These are phyloP conservation scores for Candida anglica DNA, from an alignment of 805 yeast genomes.

Conservation along the genomic window DNA sequence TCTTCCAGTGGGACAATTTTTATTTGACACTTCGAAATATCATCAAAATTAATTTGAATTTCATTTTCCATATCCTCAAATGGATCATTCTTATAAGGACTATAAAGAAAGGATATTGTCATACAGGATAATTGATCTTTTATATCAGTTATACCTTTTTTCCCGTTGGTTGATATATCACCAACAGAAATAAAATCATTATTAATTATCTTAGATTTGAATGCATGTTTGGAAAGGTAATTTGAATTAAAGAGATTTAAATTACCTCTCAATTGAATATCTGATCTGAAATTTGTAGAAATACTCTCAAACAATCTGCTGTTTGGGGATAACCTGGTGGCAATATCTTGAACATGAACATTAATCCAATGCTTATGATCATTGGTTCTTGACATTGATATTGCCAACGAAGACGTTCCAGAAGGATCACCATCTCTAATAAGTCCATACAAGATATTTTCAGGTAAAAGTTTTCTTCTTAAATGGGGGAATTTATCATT, in stretches of 20 bases:
- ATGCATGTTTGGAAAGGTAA: slow-evolving; percentile 9
- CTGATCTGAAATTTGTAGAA: slow-evolving; percentile 6
- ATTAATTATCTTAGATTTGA: slow-evolving; percentile 15
- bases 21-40: slow-evolving; percentile 15
- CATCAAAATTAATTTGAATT: slow-evolving; percentile 25
- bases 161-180: not conserved
- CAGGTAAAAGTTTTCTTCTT: slow-evolving; percentile 20
- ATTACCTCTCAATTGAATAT: slow-evolving; percentile 5
- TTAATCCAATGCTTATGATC: slow-evolving; percentile 30
- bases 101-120: slow-evolving; percentile 32
- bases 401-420: slow-evolving; percentile 15
- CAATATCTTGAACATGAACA: slow-evolving; percentile 41
- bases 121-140: slow-evolving; percentile 20
- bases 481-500: slow-evolving; percentile 30
- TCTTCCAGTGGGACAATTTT: slow-evolving; percentile 15
- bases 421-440: slow-evolving; percentile 11
- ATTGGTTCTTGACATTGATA: slow-evolving; percentile 35
- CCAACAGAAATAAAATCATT: slow-evolving; percentile 3
- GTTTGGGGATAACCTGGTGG: slow-evolving; percentile 29
- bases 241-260: slow-evolving; percentile 12
- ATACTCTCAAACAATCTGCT: slow-evolving; percentile 13
- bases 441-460: slow-evolving; percentile 29
- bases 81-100: slow-evolving; percentile 30
- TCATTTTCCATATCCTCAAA: slow-evolving; percentile 19
- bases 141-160: not conserved